A percentile compares a stretch with the other conserved stretches of the same genome.
Evolutionary conservation across 345 rosid genomes (phyloP).

Genomic region (Linum usitatissimum): DNA sequence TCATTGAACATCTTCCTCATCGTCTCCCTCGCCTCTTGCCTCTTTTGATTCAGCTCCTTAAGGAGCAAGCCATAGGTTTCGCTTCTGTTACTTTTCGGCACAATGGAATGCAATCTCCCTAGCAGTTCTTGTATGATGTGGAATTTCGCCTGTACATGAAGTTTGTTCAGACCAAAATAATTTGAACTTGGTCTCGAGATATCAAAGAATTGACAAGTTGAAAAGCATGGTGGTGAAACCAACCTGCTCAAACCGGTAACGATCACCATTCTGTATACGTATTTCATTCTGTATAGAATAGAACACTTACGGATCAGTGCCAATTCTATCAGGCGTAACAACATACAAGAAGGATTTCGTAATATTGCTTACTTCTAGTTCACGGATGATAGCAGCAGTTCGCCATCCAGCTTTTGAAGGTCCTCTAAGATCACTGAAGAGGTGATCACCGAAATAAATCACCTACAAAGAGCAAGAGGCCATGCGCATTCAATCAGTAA

Average conservation of each 20-base stretch:
- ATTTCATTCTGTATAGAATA: constrained; percentile 62
- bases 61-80: constrained; percentile 44
- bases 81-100: constrained; percentile 33
- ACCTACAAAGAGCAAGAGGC: constrained; percentile 36
- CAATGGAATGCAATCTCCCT: constrained; percentile 61
- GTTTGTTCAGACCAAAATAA: neutral
- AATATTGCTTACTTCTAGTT: constrained; percentile 56
- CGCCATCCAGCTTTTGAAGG: constrained; percentile 99
- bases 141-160: constrained; percentile 58
- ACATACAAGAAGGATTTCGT: constrained; percentile 6
- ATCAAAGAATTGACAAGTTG: neutral
- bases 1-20: constrained; percentile 87
- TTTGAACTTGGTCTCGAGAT: neutral
- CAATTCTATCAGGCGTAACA: neutral
- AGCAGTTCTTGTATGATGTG: constrained; percentile 90
- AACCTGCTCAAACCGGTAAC: constrained; percentile 89
- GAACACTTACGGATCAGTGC: neutral
- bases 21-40: constrained; percentile 51
- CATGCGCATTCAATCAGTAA: constrained; percentile 1
- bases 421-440: constrained; percentile 91
- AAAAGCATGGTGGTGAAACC: too few relatives aligned
- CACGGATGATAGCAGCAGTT: constrained; percentile 93
- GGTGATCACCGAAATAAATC: constrained; percentile 96
- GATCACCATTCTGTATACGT: constrained; percentile 53
- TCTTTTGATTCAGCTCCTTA: constrained; percentile 59